phyloP scores from a whole-genome alignment of 306 rosid species.

The Quillaja saponaria region DNA sequence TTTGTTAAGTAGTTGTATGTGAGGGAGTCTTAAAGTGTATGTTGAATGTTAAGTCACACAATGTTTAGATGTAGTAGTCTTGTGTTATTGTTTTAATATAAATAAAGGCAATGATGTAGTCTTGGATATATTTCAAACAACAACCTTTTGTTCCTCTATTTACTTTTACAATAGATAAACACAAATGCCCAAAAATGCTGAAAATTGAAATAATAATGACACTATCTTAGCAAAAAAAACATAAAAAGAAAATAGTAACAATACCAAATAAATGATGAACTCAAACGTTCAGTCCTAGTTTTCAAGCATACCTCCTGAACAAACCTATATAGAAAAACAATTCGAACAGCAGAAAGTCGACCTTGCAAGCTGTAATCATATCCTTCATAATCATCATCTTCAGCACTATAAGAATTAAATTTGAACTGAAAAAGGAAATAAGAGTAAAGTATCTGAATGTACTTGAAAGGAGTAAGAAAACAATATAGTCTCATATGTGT shows the following conservation, averaged over 20 bases:
- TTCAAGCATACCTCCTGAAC: constrained; percentile 82
- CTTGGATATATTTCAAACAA: too few species aligned
- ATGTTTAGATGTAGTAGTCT: too few species aligned
- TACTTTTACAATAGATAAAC: too few species aligned
- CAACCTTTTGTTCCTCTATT: too few species aligned
- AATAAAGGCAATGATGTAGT: too few species aligned
- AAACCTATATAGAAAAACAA: constrained; percentile 91
- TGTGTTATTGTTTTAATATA: too few species aligned
- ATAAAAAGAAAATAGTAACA: constrained; percentile 11
- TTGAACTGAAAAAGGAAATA: constrained; percentile 70
- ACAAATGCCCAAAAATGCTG: too few species aligned
- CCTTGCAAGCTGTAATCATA: constrained; percentile 84
- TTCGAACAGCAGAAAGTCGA: constrained; percentile 95
- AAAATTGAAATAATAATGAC: too few species aligned
- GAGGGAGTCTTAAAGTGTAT: too few species aligned
- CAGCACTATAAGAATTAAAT: constrained; percentile 78
- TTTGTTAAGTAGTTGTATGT: too few species aligned
- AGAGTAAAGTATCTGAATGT: constrained; percentile 8
- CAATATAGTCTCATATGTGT: background rate
- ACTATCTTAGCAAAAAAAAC: too few species aligned
- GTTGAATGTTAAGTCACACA: too few species aligned
- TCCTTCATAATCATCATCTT: constrained; percentile 91
- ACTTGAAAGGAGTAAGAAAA: constrained; percentile 10
- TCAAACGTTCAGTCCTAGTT: constrained; percentile 18
- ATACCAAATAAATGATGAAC: constrained; percentile 2